Percentiles rank a stretch among this genome's conserved stretches.
Conservation (phyloP, 306 rosid genomes). For the Rosa lucieae region DNA sequence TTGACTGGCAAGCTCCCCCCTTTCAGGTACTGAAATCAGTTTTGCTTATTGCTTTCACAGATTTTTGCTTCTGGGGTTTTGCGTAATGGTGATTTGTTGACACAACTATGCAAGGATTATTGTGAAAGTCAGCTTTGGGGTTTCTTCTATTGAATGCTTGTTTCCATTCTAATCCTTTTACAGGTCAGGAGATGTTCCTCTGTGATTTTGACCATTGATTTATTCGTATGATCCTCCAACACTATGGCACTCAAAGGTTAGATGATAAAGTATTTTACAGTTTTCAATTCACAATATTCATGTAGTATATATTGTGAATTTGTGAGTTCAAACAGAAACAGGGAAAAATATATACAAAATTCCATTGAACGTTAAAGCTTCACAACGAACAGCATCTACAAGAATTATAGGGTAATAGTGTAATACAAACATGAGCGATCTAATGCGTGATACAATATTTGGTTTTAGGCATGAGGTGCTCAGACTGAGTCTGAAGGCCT, state of each 20-base stretch:
- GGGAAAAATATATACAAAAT: neutral
- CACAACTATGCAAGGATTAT: no score
- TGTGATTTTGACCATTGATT: no score
- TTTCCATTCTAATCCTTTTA: no score
- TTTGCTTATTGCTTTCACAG: neutral
- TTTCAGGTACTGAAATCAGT: slow-evolving; percentile 13
- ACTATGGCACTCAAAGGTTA: slow-evolving; percentile 58
- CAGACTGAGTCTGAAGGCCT: neutral
- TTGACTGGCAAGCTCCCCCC: neutral
- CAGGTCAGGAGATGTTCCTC: no score
- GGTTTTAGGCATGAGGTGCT: neutral
- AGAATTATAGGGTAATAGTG: neutral
- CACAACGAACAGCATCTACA: neutral
- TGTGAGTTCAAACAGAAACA: neutral
- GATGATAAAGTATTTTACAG: slow-evolving; percentile 10
- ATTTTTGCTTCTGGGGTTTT: slow-evolving; percentile 13
- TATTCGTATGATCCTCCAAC: no score
- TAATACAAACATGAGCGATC: neutral
- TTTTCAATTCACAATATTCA: no score
- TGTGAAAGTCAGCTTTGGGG: slow-evolving; percentile 17
- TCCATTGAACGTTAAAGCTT: neutral
- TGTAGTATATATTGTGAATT: no score
- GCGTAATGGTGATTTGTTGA: neutral
- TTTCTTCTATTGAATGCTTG: slow-evolving; percentile 36
- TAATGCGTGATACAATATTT: neutral